These are phyloP conservation scores for Hanseniaspora jakobsenii DNA, from an alignment of 805 yeast genomes.

Conservation along the genomic window DNA sequence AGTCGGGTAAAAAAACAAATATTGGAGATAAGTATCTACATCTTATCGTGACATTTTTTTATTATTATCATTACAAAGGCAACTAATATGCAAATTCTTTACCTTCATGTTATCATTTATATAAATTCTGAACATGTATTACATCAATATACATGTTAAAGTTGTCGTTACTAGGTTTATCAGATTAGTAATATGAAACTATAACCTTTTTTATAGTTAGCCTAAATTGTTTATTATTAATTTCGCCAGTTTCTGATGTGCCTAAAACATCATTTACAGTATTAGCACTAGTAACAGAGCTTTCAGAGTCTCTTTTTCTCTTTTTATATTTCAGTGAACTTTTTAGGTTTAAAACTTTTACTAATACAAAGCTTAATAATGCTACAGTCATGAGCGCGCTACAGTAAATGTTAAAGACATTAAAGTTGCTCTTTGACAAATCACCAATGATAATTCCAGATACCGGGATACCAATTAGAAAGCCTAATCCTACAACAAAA, in stretches of 20 bases:
- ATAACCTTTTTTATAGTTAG: background rate
- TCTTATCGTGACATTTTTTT: too few relatives aligned
- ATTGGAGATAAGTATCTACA: too few relatives aligned
- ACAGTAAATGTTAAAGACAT: slow-evolving; percentile 30
- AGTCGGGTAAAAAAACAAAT: too few relatives aligned
- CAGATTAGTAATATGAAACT: too few relatives aligned
- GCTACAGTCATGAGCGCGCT: slow-evolving; percentile 28
- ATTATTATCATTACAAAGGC: too few relatives aligned
- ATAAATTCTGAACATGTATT: too few relatives aligned
- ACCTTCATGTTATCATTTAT: too few relatives aligned
- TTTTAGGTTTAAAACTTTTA: slow-evolving; percentile 1
- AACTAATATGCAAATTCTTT: too few relatives aligned
- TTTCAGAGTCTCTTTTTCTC: background rate
- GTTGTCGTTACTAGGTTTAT: too few relatives aligned
- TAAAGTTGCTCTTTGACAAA: slow-evolving; percentile 28
- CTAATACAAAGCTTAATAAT: background rate
- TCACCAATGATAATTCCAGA: slow-evolving; percentile 39
- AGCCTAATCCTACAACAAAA: slow-evolving; percentile 45
- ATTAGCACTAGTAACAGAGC: background rate
- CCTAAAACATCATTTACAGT: background rate
- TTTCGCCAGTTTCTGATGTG: background rate
- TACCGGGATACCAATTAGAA: slow-evolving; percentile 39
- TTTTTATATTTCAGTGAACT: background rate
- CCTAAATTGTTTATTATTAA: background rate
- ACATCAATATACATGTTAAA: too few relatives aligned